Evolutionary conservation across 768 basidiomycete species (phyloP), one percentile per base, ranked within the genome.

Genomic region (Scleroderma citrinum): DNA sequence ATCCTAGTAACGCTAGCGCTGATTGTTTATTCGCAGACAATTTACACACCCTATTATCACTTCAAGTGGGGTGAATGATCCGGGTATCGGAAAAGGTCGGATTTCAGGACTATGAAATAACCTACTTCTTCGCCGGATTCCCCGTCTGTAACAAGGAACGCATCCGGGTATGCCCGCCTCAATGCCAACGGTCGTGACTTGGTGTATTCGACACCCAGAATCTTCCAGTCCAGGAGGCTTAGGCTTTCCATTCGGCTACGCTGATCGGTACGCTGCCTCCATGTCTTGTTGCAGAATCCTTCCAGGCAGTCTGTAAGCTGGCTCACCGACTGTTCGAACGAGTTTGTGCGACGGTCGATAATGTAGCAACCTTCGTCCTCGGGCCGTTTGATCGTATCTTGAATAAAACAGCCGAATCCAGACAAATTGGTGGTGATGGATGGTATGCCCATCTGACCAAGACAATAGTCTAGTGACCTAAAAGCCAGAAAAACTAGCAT

Each of bases 381-480:
- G 0, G 94, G 92, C 13, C 82, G 81, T 56, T 99, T 95, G 57
- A 99, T 93, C 21, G 98, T 76, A 63, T 99, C 96, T 67, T 95
- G 92, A 90, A 98, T 94, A 75, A 96, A 97, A 65, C 89, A 92
- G 6, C 96, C 96, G 56, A 98, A 98, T 34, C 96, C 96, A 16
- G 93, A 96, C 26, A 99, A 75, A 71, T 99, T 99, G 45, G 96
- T 99, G 13, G 96, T 98, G 45, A 98, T 83, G 30, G 87, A 90
- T 0, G 96, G 96, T 44, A 99, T 92, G 52, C 96, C 96, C 96
- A 99, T 99, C 84, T 88, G 56, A 31, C 36, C 44, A 23, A 49
- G 13, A 41, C 30, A 46, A 62, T 46, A 54, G 53, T 35, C 43
- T 39, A 31, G 42, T 44, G 44, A 48, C 12, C 40, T 19, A 41